A percentile compares a stretch with the other conserved stretches of the same genome.
These are phyloP conservation scores for Suhomyces prunicola DNA, from an alignment of 805 yeast genomes.

Conservation along the genomic window DNA sequence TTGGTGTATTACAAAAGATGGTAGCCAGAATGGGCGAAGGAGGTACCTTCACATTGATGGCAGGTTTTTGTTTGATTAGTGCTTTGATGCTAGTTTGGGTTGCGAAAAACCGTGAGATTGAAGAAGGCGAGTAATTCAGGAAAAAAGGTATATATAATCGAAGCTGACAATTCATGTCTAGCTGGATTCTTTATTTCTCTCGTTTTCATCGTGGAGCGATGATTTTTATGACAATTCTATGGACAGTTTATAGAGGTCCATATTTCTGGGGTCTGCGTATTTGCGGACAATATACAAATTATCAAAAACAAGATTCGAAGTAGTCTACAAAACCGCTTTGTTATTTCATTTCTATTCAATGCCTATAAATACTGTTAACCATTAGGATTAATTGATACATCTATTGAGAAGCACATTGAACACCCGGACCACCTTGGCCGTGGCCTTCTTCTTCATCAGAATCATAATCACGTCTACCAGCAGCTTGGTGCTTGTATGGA, in stretches of 20 bases:
- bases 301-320: background rate
- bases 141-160: background rate
- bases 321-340: background rate
- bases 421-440: conserved; percentile 60
- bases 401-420: conserved; percentile 93
- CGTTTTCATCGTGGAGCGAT: background rate
- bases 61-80: conserved; percentile 38
- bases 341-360: background rate
- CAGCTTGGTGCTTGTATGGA: conserved; percentile 53
- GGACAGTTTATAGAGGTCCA: background rate
- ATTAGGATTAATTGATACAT: conserved; percentile 5
- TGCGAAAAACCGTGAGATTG: background rate
- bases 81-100: conserved; percentile 6
- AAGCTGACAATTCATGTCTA: background rate
- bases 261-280: background rate
- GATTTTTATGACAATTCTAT: background rate
- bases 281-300: background rate
- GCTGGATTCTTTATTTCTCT: background rate
- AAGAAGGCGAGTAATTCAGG: background rate
- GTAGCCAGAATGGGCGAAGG: conserved; percentile 56
- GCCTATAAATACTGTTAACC: background rate
- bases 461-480: conserved; percentile 41
- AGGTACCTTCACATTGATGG: conserved; percentile 74
- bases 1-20: conserved; percentile 68
- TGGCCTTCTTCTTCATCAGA: conserved; percentile 44